Evolutionary conservation across 1,284 basidiomycete species (phyloP), one percentile per base, ranked within the genome.

Genomic region (Apiotrichum gracile): DNA sequence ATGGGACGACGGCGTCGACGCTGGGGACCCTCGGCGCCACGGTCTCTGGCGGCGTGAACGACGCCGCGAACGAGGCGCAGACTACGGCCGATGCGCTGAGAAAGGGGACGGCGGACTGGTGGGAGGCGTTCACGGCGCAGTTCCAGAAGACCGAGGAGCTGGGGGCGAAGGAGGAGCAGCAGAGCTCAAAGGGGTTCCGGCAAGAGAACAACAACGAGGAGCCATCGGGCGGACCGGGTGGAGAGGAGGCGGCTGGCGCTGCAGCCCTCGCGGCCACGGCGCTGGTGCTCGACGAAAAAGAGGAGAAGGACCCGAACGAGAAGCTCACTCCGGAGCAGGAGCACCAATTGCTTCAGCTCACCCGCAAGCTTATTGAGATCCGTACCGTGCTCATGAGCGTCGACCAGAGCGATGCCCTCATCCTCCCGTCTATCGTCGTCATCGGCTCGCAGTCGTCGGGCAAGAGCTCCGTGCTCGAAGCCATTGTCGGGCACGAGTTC

Each of bases 361-460:
- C 96, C 0, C 81, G 83, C 69, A 97, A 96, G 72, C 83, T 99
- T 51, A 98, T 99, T 67, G 92, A 96, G 75, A 96, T 99, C 63
- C 80, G 96, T 56, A 87, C 82, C 57, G 93, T 98, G 79, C 79
- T 98, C 39, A 80, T 97, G 38, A 87, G 87, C 61, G 93, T 97
- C 52, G 96, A 97, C 74, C 91, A 97, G 74, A 92, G 88, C 61
- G 91, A 94, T 61, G 83, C 87, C 17, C 81, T 99, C 65, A 94
- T 92, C 62, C 78, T 99, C 14, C 94, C 94, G 0, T 93, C 90
- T 61, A 97, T 99, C 57, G 94, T 98, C 34, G 96, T 98, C 47
- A 91, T 99, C 61, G 94, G 94, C 14, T 94, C 91, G 67, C 94
- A 99, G 77, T 96, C 91, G 72, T 93, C 90, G 5, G 94, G 94